Base-by-base conservation (phyloP, 768 basidiomycete species). In the Chalciporus sphaerocephalus region DNA sequence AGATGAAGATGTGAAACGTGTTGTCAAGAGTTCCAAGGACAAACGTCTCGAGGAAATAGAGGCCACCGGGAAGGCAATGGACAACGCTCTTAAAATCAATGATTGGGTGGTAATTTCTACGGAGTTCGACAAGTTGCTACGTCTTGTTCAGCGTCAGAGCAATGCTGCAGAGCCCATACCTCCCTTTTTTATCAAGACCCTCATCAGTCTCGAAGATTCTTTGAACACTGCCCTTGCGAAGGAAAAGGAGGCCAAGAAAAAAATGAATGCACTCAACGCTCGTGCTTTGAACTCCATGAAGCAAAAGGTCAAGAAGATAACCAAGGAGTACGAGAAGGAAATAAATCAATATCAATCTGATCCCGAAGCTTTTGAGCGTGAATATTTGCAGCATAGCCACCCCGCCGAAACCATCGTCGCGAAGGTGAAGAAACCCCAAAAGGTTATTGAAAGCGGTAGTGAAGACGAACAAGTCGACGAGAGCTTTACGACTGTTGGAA, bases 271-370 rank as follows among this genome's bases (percentile, higher is more conserved):
- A 2, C 85, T 79, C 51, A 94, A 94, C 58, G 89, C 92, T 32
- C 93, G 90, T 59, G 92, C 93, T 2, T 76, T 98, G 53, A 97
- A 92, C 42, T 87, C 88, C n/a, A 87, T 97, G 84, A 97, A 94
- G 70, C 95, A 98, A 69, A 96, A 94, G 67, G 76, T 97, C 44
- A 94, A 88, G 72, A 98, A 94, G 72, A 78, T 86, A 9, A 57
- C 75, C 44, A 95, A 93, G 66, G 96, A 98, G 64, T 79, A 90
- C 61, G 96, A 97, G 69, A 67, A 65, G 10, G 85, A 90, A 53
- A 66, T 94, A 33, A 82, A 81, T 61, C 79, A 78, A 48, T 97
- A 83, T 70, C 85, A 87, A 60, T 76, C 80, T 64, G 92, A 97
- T 68, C 85, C 93, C 0, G 92, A 88, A 52, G 83, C 78, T 0